Conservation (phyloP, 257 asterid species). For the Salvia hispanica region DNA sequence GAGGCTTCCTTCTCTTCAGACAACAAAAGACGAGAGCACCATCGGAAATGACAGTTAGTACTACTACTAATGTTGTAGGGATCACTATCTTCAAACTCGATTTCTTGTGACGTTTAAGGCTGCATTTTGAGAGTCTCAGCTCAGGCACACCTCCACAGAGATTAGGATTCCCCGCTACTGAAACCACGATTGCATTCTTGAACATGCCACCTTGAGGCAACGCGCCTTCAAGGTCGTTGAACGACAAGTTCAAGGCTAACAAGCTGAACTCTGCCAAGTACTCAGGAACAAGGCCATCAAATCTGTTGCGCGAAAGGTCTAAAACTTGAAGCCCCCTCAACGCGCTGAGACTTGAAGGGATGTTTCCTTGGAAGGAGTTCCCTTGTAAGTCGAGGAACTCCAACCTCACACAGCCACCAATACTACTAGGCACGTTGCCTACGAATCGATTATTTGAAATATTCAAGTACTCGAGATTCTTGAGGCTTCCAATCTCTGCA, state of each 20-base stretch:
- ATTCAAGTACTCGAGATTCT: conserved; percentile 7
- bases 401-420: conserved; percentile 31
- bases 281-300: conserved; percentile 24
- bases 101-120: background rate
- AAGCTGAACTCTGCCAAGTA: conserved; percentile 32
- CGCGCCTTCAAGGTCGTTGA: conserved; percentile 42
- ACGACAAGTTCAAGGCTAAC: conserved; percentile 44
- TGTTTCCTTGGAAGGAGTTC: conserved; percentile 17
- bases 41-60: background rate
- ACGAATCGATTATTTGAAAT: background rate
- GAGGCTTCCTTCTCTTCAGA: background rate
- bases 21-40: background rate
- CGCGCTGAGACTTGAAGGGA: conserved; percentile 25
- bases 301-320: conserved; percentile 31
- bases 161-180: conserved; percentile 32
- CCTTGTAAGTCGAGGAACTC: conserved; percentile 23
- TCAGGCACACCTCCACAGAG: conserved; percentile 44
- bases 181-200: conserved; percentile 35
- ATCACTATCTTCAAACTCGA: background rate
- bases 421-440: conserved; percentile 23
- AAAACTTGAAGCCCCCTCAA: conserved; percentile 25
- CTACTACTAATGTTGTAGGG: background rate
- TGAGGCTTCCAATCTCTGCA: conserved; percentile 11
- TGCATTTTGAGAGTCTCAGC: conserved; percentile 34
- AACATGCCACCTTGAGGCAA: conserved; percentile 44